phyloP scores from a whole-genome alignment of 2,329 filamentous ascomycete genomes.

The Scedosporium boydii region DNA sequence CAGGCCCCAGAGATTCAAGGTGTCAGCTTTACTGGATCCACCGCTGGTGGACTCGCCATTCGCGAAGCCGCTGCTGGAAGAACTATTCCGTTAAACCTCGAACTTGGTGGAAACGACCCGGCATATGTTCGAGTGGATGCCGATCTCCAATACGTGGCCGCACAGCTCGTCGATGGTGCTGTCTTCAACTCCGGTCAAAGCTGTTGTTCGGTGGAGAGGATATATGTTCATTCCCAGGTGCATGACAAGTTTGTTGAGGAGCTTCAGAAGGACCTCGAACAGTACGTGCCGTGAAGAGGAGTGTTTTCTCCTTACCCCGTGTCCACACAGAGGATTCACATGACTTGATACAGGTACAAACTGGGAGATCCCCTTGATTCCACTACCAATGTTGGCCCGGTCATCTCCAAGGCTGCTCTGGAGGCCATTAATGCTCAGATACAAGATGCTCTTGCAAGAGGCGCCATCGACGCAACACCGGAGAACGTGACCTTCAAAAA shows the following conservation, averaged over 20 bases:
- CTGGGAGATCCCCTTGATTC: conserved; percentile 81
- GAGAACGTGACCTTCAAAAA: conserved; percentile 67
- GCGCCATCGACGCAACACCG: conserved; percentile 77
- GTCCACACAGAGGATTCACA: no score
- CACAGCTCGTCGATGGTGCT: conserved; percentile 90
- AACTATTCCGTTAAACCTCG: conserved; percentile 76
- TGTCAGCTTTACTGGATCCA: conserved; percentile 90
- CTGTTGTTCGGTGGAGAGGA: conserved; percentile 84
- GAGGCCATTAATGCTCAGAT: conserved; percentile 70
- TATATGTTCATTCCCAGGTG: conserved; percentile 81
- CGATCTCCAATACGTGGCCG: conserved; percentile 81
- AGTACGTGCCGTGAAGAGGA: no score
- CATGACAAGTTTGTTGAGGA: conserved; percentile 75
- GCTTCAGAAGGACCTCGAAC: conserved; percentile 63
- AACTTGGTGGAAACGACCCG: conserved; percentile 91
- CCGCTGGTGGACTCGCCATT: conserved; percentile 76
- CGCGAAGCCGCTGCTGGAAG: conserved; percentile 78
- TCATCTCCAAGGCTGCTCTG: conserved; percentile 73
- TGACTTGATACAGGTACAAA: conserved; percentile 50
- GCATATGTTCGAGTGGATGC: conserved; percentile 83
- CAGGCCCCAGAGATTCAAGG: conserved; percentile 66
- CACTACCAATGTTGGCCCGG: conserved; percentile 75
- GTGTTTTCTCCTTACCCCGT: no score
- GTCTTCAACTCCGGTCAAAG: conserved; percentile 98
- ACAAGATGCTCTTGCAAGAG: conserved; percentile 70